Evolutionary conservation across 768 basidiomycete species (phyloP).

Genomic region (Lyophyllum decastes): DNA sequence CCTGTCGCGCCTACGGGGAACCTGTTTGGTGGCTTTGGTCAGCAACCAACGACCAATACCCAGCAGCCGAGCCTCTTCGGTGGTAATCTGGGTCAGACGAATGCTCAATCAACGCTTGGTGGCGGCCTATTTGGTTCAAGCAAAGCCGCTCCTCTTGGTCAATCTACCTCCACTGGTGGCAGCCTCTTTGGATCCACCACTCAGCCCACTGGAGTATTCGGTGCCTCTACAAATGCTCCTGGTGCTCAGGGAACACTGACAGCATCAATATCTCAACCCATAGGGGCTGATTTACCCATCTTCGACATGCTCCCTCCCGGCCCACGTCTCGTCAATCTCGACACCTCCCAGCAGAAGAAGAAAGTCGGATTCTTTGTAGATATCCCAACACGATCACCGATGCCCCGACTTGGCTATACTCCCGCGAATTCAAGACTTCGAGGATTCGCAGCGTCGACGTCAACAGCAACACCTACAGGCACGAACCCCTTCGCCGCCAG

Average conservation of each 20-base stretch:
- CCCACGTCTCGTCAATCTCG: conserved; percentile 61
- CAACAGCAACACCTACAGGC: conserved; percentile 36
- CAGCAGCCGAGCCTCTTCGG: conserved; percentile 51
- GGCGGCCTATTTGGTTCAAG: conserved; percentile 47
- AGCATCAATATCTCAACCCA: conserved; percentile 88
- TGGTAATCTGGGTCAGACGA: conserved; percentile 45
- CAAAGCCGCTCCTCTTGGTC: conserved; percentile 49
- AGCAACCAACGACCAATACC: conserved; percentile 30
- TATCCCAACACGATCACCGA: conserved; percentile 68
- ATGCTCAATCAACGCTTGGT: conserved; percentile 42
- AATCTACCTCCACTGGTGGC: conserved; percentile 40
- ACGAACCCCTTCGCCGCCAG: conserved; percentile 36
- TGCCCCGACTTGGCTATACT: conserved; percentile 68
- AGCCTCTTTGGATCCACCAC: conserved; percentile 45
- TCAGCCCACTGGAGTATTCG: conserved; percentile 33
- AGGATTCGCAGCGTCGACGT: conserved; percentile 61
- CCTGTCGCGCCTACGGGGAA: conserved; percentile 30
- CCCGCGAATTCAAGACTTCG: conserved; percentile 71
- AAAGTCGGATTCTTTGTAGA: conserved; percentile 79
- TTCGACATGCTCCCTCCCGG: conserved; percentile 76
- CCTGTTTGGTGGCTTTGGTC: conserved; percentile 48
- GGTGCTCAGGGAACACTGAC: conserved; percentile 64
- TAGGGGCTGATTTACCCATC: conserved; percentile 69
- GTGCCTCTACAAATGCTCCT: conserved; percentile 40
- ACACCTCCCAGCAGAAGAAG: conserved; percentile 66